phyloP scores from a whole-genome alignment of 768 basidiomycete genomes.

The Daedaleopsis nitida region DNA sequence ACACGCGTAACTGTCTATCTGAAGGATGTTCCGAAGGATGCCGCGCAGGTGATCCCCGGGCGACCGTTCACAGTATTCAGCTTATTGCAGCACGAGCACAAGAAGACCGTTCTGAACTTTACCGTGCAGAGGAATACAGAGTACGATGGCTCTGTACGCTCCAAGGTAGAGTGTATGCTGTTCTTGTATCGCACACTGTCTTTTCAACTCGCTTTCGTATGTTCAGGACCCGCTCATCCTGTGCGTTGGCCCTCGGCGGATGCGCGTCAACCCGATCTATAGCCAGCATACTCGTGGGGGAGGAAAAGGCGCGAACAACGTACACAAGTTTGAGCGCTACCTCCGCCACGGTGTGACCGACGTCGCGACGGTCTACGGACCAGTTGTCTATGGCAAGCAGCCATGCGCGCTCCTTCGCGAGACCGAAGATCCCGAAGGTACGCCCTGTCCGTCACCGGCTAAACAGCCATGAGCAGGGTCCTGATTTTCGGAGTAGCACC shows the following conservation, averaged over 20 bases:
- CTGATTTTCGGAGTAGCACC: conserved; percentile 49
- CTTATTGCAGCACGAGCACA: conserved; percentile 94
- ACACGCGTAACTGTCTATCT: conserved; percentile 77
- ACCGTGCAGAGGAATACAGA: conserved; percentile 95
- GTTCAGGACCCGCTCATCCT: conserved; percentile 82
- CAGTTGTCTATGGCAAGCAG: conserved; percentile 84
- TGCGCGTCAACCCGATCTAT: conserved; percentile 85
- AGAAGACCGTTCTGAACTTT: conserved; percentile 90
- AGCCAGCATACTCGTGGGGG: conserved; percentile 92
- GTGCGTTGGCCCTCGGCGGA: conserved; percentile 85
- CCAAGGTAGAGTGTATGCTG: conserved; percentile 61
- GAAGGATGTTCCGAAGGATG: conserved; percentile 71
- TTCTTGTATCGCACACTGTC: not conserved
- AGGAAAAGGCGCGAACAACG: conserved; percentile 91
- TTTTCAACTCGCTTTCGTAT: not conserved
- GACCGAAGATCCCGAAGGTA: conserved; percentile 67
- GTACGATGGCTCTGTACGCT: conserved; percentile 83
- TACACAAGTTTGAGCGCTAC: conserved; percentile 95
- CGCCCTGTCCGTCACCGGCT: conserved; percentile 15
- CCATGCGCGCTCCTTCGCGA: conserved; percentile 79
- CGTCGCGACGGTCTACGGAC: conserved; percentile 89
- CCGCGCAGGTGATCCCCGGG: conserved; percentile 34
- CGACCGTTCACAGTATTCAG: conserved; percentile 73
- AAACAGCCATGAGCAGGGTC: not conserved
- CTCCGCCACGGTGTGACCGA: conserved; percentile 78